Conservation (phyloP, 805 yeast genomes). For the Zygoascus tannicola region DNA sequence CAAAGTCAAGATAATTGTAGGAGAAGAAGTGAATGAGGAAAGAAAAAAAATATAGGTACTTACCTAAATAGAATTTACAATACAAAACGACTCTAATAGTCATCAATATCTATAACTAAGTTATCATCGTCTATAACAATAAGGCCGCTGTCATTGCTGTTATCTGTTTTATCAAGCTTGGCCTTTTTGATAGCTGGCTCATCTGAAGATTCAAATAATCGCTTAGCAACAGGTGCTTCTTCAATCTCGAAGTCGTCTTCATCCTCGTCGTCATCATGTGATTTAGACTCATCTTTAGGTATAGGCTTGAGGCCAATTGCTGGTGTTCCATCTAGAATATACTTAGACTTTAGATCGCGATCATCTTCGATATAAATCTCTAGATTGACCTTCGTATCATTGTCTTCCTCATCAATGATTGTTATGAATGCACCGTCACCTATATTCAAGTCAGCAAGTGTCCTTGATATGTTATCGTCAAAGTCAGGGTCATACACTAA, state of each 20-base stretch:
- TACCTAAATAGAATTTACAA: not conserved
- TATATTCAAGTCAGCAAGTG: slow-evolving; percentile 47
- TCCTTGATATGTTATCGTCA: slow-evolving; percentile 57
- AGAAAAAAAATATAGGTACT: not conserved
- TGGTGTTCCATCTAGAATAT: slow-evolving; percentile 5
- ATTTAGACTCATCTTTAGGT: slow-evolving; percentile 3
- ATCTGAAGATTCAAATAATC: slow-evolving; percentile 11
- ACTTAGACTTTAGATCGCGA: not conserved
- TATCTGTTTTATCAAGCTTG: slow-evolving; percentile 5
- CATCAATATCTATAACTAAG: slow-evolving; percentile 1
- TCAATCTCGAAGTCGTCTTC: slow-evolving; percentile 1
- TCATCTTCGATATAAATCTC: slow-evolving; percentile 21
- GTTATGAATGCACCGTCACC: slow-evolving; percentile 52
- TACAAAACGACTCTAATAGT: not conserved
- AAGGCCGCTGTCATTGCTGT: slow-evolving; percentile 16
- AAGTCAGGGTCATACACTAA: slow-evolving; percentile 80
- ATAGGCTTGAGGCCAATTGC: not conserved
- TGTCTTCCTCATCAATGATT: slow-evolving; percentile 77
- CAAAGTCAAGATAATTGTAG: not conserved
- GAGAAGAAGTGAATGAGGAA: not conserved
- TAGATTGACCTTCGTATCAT: slow-evolving; percentile 43
- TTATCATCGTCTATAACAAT: slow-evolving; percentile 21
- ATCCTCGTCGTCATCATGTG: slow-evolving; percentile 3
- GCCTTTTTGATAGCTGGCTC: slow-evolving; percentile 4
- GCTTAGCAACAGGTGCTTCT: slow-evolving; percentile 6